phyloP scores from a whole-genome alignment of 2,329 filamentous ascomycete genomes.

The Simplicillium sp. region DNA sequence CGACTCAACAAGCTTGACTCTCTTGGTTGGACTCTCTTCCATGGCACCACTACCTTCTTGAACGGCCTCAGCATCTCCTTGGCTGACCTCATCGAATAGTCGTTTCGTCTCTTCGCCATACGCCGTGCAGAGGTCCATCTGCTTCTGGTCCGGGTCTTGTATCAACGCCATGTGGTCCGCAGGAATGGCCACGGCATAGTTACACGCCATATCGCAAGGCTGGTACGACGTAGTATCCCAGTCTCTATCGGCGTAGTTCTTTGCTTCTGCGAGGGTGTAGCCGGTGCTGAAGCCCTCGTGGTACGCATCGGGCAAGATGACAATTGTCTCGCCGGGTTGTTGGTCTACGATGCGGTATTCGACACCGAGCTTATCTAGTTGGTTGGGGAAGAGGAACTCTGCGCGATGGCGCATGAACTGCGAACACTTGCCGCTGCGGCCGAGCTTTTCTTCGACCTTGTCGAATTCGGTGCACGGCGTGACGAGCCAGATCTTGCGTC shows the following conservation, averaged over 20 bases:
- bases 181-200: slow-evolving; percentile 25
- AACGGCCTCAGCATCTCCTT: no score
- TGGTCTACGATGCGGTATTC: slow-evolving; percentile 27
- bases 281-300: slow-evolving; percentile 31
- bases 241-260: slow-evolving; percentile 26
- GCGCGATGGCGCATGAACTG: slow-evolving; percentile 31
- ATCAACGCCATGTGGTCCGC: slow-evolving; percentile 21
- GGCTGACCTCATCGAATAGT: no score
- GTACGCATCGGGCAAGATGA: slow-evolving; percentile 28
- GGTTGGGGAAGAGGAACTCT: slow-evolving; percentile 29
- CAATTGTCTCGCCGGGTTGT: slow-evolving; percentile 27
- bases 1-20: no score
- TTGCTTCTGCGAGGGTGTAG: slow-evolving; percentile 29
- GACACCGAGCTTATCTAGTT: slow-evolving; percentile 26
- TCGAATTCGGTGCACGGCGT: slow-evolving; percentile 25
- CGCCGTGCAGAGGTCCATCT: slow-evolving; percentile 22
- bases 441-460: slow-evolving; percentile 22
- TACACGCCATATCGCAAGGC: slow-evolving; percentile 21
- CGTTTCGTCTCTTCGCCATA: slow-evolving; percentile 11
- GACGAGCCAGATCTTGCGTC: slow-evolving; percentile 30
- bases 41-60: no score
- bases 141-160: slow-evolving; percentile 17
- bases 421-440: slow-evolving; percentile 20
- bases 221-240: slow-evolving; percentile 26
- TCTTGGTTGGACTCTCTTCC: no score